Percentiles rank a stretch among this genome's conserved stretches.
Conservation (phyloP, 225 moss, liverwort and hornwort species). For the Pseudisothecium myosuroides region DNA sequence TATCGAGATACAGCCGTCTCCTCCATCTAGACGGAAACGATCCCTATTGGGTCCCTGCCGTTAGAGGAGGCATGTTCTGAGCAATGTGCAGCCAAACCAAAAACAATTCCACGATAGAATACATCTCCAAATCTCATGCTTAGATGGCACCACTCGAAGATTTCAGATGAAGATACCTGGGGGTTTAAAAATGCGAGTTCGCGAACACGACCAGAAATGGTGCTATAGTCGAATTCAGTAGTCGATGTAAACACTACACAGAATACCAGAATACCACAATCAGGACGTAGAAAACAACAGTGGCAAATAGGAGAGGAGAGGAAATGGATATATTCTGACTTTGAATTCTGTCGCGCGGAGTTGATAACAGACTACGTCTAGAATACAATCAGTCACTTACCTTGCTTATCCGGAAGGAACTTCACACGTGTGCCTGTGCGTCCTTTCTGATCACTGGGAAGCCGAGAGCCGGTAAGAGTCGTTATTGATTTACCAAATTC, state of each 20-base stretch:
- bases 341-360: background rate
- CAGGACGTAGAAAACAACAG: background rate
- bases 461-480: slow-evolving; percentile 32
- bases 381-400: slow-evolving; percentile 5
- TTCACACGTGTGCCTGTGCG: slow-evolving; percentile 88
- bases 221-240: slow-evolving; percentile 81
- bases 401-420: slow-evolving; percentile 80
- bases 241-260: slow-evolving; percentile 66
- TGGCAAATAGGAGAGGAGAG: background rate
- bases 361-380: background rate
- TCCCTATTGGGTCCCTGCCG: background rate
- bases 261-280: background rate
- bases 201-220: slow-evolving; percentile 70
- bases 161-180: slow-evolving; percentile 36
- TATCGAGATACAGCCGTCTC: background rate
- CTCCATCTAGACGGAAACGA: background rate
- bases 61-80: background rate
- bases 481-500: slow-evolving; percentile 65
- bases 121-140: background rate
- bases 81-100: background rate
- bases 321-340: background rate
- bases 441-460: slow-evolving; percentile 28
- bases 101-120: background rate
- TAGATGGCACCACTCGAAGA: background rate
- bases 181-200: slow-evolving; percentile 93